Conservation (phyloP, 352 stramenopile genomes). For the Pythium myriotylum region DNA sequence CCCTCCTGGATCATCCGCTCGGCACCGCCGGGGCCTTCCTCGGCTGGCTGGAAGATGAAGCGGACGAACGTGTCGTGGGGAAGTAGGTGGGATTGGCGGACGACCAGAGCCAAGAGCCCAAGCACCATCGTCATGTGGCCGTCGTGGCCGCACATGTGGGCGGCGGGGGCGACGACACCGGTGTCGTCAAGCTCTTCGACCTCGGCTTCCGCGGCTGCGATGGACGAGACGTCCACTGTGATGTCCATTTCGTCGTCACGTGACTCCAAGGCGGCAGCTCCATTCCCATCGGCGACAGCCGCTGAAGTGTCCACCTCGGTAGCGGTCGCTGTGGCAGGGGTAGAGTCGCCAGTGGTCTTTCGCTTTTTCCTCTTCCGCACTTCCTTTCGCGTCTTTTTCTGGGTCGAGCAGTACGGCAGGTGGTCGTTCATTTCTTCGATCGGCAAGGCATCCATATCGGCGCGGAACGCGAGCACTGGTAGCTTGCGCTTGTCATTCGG, state of each 20-base stretch:
- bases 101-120: slow-evolving; percentile 83
- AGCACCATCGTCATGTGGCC: slow-evolving; percentile 95
- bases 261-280: neutral
- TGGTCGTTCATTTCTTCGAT: slow-evolving; percentile 88
- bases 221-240: slow-evolving; percentile 11
- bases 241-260: slow-evolving; percentile 23
- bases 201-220: slow-evolving; percentile 44
- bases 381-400: slow-evolving; percentile 61
- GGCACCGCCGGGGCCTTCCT: slow-evolving; percentile 91
- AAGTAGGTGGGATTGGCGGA: slow-evolving; percentile 69
- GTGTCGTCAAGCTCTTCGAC: slow-evolving; percentile 39
- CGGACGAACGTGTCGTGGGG: slow-evolving; percentile 81
- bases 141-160: slow-evolving; percentile 96
- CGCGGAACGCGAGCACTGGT: slow-evolving; percentile 91
- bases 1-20: slow-evolving; percentile 94
- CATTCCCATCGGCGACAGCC: neutral
- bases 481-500: slow-evolving; percentile 55
- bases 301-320: neutral
- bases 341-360: slow-evolving; percentile 30
- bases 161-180: slow-evolving; percentile 31
- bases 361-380: slow-evolving; percentile 67
- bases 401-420: slow-evolving; percentile 75
- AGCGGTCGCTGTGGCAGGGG: neutral
- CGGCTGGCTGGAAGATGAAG: slow-evolving; percentile 96
- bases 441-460: slow-evolving; percentile 96